Evolutionary conservation across 1,284 basidiomycete genomes (phyloP), one percentile per base, ranked within the genome.

Genomic region (Ganoderma multipileum): DNA sequence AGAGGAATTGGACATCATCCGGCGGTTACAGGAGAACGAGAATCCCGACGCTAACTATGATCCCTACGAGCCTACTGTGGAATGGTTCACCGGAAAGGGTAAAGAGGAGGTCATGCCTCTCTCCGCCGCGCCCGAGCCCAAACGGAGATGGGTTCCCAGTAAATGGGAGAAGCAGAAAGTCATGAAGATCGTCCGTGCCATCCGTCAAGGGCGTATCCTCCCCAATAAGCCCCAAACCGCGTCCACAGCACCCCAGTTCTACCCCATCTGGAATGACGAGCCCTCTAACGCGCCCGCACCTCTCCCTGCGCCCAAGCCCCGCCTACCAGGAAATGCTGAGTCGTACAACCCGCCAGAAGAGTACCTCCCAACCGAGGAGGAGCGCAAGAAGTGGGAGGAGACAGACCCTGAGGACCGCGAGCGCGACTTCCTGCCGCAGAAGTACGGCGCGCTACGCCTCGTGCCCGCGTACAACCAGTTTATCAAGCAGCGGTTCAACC

Each of bases 81-180:
- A 99, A 79, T 99, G 96, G 95, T 99, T 98, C 80, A 98, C 98
- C 8, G 96, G 96, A 11, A 93, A 96, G 80, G 96, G 96, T 41
- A 95, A 95, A 79, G 94, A 98, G 78, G 94, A 97, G 82, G 83
- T 93, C 54, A 98, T 96, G 92, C 97, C 98, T 36, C 83, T 99
- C 23, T 95, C 93, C 38, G 91, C 90, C 50, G 93, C 94, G 20
- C 95, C 97, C 1, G 97, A 99, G 80, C 98, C 98, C 26, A 99
- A 99, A 83, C 89, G 95, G 64, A 89, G 98, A 65, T 99, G 97
- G 90, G 89, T 99, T 7, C 95, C 97, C 16, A 97, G 95, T 83
- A 99, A 98, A 86, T 99, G 98, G 98, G 98, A 99, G 83, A 98
- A 99, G 83, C 92, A 98, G 87, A 99, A 99, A 89, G 90, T 99